These are phyloP conservation scores for Ustilago crameri DNA, from an alignment of 1,284 basidiomycete species.

Conservation along the genomic window DNA sequence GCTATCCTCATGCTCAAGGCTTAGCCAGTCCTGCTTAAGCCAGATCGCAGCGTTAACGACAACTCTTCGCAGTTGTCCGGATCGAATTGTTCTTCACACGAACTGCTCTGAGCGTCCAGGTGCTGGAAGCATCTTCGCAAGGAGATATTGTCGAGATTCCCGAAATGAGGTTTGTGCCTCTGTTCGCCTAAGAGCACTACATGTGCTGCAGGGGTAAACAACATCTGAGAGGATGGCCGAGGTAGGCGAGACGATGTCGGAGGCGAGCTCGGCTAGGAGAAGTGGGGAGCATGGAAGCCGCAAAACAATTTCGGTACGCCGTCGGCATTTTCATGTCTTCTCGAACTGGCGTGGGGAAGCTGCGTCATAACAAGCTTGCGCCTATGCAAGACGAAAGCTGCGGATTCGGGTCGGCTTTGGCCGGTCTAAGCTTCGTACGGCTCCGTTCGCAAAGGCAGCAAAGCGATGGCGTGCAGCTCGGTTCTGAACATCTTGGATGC, in stretches of 20 bases:
- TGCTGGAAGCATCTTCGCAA: background rate
- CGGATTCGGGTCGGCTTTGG: slow-evolving; percentile 2
- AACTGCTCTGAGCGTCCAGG: no score
- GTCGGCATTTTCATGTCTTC: background rate
- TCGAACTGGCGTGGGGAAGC: slow-evolving; percentile 4
- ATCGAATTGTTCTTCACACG: no score
- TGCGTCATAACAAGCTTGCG: background rate
- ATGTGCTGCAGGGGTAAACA: no score
- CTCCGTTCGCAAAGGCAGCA: background rate
- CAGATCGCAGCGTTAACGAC: no score
- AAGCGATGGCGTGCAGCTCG: slow-evolving; percentile 18
- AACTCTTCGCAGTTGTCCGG: no score
- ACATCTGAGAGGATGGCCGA: no score
- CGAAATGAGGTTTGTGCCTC: slow-evolving; percentile 3
- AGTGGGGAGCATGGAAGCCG: slow-evolving; percentile 3
- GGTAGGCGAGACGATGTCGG: slow-evolving; percentile 16
- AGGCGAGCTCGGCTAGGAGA: slow-evolving; percentile 31
- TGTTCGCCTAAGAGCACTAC: slow-evolving; percentile 3
- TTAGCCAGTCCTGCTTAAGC: no score
- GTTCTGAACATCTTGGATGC: slow-evolving; percentile 10
- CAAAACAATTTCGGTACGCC: slow-evolving; percentile 6
- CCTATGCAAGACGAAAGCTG: background rate
- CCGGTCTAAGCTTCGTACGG: slow-evolving; percentile 2
- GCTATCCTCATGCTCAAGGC: background rate
- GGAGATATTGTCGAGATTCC: slow-evolving; percentile 12